Conservation (phyloP, 495 filamentous ascomycete species). For the Parmelia sp. region DNA sequence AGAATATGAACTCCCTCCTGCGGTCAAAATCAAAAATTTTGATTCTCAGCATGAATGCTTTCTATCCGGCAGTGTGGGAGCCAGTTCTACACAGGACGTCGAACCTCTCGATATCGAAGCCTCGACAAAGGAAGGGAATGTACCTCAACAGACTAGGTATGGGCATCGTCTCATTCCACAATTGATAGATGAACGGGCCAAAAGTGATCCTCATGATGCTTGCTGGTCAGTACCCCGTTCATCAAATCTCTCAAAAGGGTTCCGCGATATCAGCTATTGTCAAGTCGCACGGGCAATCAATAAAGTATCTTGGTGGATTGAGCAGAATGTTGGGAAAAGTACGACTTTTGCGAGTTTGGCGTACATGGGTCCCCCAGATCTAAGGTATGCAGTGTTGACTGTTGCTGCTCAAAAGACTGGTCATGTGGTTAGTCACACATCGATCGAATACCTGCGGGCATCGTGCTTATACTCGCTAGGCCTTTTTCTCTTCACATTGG, state of each 20-base stretch:
- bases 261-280: constrained; percentile 42
- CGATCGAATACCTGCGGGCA: background rate
- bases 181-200: constrained; percentile 43
- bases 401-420: constrained; percentile 37
- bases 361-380: constrained; percentile 38
- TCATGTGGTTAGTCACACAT: constrained; percentile 29
- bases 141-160: background rate
- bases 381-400: constrained; percentile 38
- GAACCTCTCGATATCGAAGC: background rate
- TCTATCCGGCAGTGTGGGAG: background rate
- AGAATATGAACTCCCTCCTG: background rate
- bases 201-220: constrained; percentile 32
- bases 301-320: constrained; percentile 44
- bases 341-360: constrained; percentile 28
- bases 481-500: constrained; percentile 36
- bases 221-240: constrained; percentile 41
- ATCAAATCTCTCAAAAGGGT: constrained; percentile 46
- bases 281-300: constrained; percentile 50
- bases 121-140: background rate
- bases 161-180: constrained; percentile 8
- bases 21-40: background rate
- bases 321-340: constrained; percentile 33
- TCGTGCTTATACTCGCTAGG: constrained; percentile 13
- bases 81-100: background rate
- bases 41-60: background rate